These are phyloP conservation scores for Phalaenopsis aphrodite DNA, from an alignment of 106 monocot genomes.

Conservation along the genomic window DNA sequence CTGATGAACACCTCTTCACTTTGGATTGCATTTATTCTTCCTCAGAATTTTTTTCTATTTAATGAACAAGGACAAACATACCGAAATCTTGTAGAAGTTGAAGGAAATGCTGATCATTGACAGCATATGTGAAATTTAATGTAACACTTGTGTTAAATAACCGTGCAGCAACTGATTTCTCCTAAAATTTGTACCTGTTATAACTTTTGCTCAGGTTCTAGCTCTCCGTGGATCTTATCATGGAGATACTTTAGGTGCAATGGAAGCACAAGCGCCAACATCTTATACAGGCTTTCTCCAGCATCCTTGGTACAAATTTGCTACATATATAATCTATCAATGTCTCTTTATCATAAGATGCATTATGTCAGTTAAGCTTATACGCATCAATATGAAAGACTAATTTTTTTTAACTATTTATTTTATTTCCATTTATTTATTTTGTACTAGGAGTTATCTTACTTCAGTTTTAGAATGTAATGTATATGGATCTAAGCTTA, in stretches of 20 bases:
- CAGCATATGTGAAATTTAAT: not conserved
- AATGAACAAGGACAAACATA: not conserved
- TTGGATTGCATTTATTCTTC: not conserved
- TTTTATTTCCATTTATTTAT: no score
- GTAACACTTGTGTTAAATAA: not conserved
- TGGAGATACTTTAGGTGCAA: constrained; percentile 97
- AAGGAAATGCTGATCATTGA: not conserved
- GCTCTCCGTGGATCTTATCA: constrained; percentile 96
- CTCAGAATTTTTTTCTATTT: not conserved
- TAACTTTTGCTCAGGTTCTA: constrained; percentile 46
- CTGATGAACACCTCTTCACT: not conserved
- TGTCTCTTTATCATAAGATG: not conserved
- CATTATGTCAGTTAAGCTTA: no score
- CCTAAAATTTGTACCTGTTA: not conserved
- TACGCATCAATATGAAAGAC: no score
- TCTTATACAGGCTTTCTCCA: constrained; percentile 78
- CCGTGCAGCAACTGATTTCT: not conserved
- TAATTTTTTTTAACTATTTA: no score
- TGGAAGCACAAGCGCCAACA: constrained; percentile 98
- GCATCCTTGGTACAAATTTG: constrained; percentile 67
- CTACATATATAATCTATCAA: not conserved
- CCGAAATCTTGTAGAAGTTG: not conserved
- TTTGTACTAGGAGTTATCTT: no score
- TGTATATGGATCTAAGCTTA: no score
- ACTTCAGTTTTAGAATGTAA: no score